Base-by-base conservation (phyloP, 129 eudicot species). In the Pittosporum tobira region DNA sequence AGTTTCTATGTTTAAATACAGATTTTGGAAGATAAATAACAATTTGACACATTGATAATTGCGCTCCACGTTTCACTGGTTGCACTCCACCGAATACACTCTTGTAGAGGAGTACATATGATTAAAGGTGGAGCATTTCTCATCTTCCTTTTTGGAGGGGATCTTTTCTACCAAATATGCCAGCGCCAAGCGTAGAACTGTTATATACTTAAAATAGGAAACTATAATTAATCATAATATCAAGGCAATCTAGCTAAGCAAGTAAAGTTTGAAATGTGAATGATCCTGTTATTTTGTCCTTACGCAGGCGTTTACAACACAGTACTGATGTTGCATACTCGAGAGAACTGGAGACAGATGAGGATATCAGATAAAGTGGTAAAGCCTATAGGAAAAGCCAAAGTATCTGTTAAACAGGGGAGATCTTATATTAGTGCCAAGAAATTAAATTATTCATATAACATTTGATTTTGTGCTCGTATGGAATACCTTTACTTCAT, bases 291-390 rank as follows among this genome's bases (percentile, higher is more conserved):
- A 19, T 37, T n/a, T 31, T 56, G 26, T 56, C 31, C 45, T 56
- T 31, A 5, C 71, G 66, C 70, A 76, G 81, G 81, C 81, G 31
- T 76, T 76, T 59, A 57, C 81, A 47, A 57, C 77, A 3, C 73
- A 76, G 21, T 71, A 58, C 66, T 61, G 50, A 45, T 22, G 9
- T 19, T 37, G 3, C 0, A 1, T 42, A 13, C 23, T 8, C 6
- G 23, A 28, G 44, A 24, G 42, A 6, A 7, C 18, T 16, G 6
- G 27, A 57, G 29, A 22, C 19, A 30, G 45, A 34, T 5, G n/a
- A n/a, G 56, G 23, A 53, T 16, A 27, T n/a, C 43, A 25, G 44
- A 51, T n/a, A n/a, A n/a, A 61, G 25, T 43, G 53, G 56, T 20
- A 9, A 26, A 61, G 30, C n/a, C n/a, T n/a, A n/a, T n/a, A n/a